Evolutionary conservation across 257 asterid species (phyloP).

Genomic region (Nemophila menziesii): DNA sequence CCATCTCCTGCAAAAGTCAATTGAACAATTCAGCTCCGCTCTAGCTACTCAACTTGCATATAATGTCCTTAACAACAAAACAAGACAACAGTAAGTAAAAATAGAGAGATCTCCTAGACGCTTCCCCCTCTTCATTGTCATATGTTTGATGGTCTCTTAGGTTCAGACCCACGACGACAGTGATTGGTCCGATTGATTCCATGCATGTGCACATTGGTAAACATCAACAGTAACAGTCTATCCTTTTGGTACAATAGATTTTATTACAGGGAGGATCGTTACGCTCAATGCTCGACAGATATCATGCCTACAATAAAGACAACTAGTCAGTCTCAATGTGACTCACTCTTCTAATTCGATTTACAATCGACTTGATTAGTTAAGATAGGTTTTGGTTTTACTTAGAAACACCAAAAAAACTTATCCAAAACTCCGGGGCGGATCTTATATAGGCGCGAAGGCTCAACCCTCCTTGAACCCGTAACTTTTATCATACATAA

Average conservation of each 20-base stretch:
- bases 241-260: constrained; percentile 4
- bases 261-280: not conserved
- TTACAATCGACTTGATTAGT: no score
- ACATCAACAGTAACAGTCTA: constrained; percentile 8
- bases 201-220: constrained; percentile 13
- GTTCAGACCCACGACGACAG: constrained; percentile 17
- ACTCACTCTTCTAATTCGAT: no score
- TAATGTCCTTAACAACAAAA: constrained; percentile 11
- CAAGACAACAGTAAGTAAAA: constrained; percentile 20
- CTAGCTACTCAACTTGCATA: constrained; percentile 1
- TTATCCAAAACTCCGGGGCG: no score
- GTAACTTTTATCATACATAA: no score
- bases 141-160: constrained; percentile 11
- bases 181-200: constrained; percentile 21
- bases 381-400: no score
- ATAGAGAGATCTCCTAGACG: constrained; percentile 13
- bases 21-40: constrained; percentile 3
- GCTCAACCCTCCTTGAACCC: no score
- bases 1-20: constrained; percentile 8
- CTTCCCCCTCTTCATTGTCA: constrained; percentile 2
- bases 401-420: no score
- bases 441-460: no score
- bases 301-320: no score
- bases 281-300: not conserved
- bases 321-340: no score